These are phyloP conservation scores for Ophiostoma tasmaniense DNA, from an alignment of 2,329 filamentous ascomycete genomes.

Conservation along the genomic window DNA sequence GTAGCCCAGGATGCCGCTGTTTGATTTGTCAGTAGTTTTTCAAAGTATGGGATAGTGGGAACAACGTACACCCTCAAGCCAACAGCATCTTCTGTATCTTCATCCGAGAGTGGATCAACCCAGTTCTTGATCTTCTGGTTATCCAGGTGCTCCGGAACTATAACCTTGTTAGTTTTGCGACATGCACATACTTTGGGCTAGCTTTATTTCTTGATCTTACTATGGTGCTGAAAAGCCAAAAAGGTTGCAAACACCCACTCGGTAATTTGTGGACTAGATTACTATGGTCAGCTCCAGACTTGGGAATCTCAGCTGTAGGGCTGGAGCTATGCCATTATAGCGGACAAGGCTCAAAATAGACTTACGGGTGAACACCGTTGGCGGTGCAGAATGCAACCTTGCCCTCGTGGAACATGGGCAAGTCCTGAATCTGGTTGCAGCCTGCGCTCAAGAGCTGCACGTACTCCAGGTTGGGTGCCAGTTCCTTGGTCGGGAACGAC, in stretches of 20 bases:
- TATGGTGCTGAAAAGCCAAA: slow-evolving; percentile 39
- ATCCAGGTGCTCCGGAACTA: slow-evolving; percentile 39
- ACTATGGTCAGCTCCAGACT: background rate
- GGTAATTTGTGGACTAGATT: slow-evolving; percentile 42
- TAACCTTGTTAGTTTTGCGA: background rate
- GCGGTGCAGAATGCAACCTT: slow-evolving; percentile 45
- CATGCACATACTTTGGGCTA: background rate
- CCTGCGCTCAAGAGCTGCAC: slow-evolving; percentile 49
- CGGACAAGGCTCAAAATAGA: background rate
- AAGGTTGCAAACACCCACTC: slow-evolving; percentile 49
- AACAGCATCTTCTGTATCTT: slow-evolving; percentile 6
- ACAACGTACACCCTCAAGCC: slow-evolving; percentile 20
- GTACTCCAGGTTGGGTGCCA: slow-evolving; percentile 42
- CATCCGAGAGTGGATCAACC: slow-evolving; percentile 20
- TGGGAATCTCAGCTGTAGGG: background rate
- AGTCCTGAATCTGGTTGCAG: slow-evolving; percentile 39
- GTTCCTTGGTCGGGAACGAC: slow-evolving; percentile 13
- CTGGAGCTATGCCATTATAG: background rate
- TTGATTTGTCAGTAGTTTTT: background rate
- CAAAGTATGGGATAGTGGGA: background rate
- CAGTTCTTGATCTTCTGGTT: slow-evolving; percentile 38
- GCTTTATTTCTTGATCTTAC: slow-evolving; percentile 31
- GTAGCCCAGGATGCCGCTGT: slow-evolving; percentile 31
- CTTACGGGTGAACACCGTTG: slow-evolving; percentile 42
- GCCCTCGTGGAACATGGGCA: slow-evolving; percentile 40